Percentiles rank a stretch among this genome's conserved stretches.
Conservation (phyloP, 345 rosid genomes). For the Citrus hindsii region DNA sequence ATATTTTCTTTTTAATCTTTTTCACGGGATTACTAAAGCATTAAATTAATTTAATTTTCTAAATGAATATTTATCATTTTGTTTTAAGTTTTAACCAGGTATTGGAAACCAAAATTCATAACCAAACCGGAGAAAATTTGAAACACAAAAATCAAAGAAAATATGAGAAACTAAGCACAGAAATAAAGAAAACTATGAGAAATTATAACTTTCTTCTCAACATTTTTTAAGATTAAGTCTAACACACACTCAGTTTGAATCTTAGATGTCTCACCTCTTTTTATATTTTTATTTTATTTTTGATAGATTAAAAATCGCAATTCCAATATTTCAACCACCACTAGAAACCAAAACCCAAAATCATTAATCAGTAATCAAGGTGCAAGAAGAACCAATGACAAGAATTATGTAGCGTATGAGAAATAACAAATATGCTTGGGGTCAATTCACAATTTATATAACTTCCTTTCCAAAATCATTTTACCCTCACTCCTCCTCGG, state of each 20-base stretch:
- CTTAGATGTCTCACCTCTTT: background rate
- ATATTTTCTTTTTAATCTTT: no score
- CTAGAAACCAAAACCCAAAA: background rate
- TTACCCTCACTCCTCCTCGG: background rate
- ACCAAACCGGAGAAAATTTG: no score
- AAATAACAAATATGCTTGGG: background rate
- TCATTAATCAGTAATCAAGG: background rate
- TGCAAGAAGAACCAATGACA: background rate
- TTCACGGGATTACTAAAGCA: no score
- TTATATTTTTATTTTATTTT: no score
- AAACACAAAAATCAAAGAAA: no score
- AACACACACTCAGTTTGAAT: background rate
- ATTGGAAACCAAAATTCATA: no score
- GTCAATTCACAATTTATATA: background rate
- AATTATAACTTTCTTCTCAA: background rate
- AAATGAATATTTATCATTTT: background rate
- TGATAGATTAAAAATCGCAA: no score
- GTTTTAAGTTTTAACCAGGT: background rate
- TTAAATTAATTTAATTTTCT: background rate
- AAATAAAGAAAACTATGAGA: background rate
- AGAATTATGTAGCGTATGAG: background rate
- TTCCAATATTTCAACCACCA: background rate
- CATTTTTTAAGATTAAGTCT: background rate
- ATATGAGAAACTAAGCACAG: background rate
- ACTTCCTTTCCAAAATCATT: background rate